Base-by-base conservation (phyloP, 768 basidiomycete genomes). In the Saitozyma sp. region DNA sequence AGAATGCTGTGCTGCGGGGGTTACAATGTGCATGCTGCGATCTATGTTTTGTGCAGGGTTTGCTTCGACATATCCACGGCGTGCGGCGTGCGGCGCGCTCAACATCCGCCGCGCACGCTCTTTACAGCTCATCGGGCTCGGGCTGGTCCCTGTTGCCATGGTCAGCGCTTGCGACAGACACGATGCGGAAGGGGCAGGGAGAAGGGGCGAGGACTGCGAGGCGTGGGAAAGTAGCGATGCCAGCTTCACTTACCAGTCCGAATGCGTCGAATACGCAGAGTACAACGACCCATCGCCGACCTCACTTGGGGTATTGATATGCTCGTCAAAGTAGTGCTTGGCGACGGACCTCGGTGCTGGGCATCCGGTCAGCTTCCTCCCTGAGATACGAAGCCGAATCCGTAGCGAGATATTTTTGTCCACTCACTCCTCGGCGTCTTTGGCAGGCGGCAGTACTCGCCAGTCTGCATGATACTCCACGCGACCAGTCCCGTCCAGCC, bases 271-370 rank as follows among this genome's bases (percentile, higher is more conserved):
- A 41, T 71, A 70, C 9, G 71, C 71, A 67, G 71, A 78, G 62
- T 70, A 74, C 10, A 76, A 39, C 2, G 68, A 73, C 3, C 72
- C 72, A 55, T 74, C 72, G 41, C 69, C 74, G 54, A 56, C 70
- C 54, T 70, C 70, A 59, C 66, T 69, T 1, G 75, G 76, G 20
- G 78, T 75, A 46, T 75, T 71, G 65, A 80, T 69, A 62, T 78
- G 71, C 56, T 82, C 95, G 80, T 95, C 92, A 79, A 99, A 98
- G 82, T 94, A 99, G 76, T 95, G 92, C 68, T 88, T 83, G 17
- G 91, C 89, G 52, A 92, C 83, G 68, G 89, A 89, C 67, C 92
- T 84, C 58, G 93, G 93, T 13, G 93, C 92, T 29, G 29, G 93
- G 73, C 13, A 53, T 48, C 50, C 37, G 5, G 51, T 64, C 39